Percentiles rank a stretch among this genome's conserved stretches.
Evolutionary conservation across 805 yeast genomes (phyloP).

Genomic region (Cyberlindnera misumaiensis): DNA sequence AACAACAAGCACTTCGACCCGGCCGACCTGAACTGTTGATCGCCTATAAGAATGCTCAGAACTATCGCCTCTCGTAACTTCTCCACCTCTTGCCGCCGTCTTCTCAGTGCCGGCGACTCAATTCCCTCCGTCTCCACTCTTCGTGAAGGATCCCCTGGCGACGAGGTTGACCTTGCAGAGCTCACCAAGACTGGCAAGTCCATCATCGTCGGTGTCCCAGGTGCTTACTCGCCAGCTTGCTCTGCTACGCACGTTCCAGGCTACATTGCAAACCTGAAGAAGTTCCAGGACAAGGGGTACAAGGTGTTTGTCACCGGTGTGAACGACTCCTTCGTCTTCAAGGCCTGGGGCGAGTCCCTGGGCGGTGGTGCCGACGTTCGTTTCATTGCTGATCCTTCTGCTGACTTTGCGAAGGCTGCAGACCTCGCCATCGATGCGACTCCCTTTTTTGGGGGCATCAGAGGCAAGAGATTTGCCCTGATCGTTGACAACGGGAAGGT

Average conservation of each 20-base stretch:
- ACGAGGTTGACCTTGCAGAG: slow-evolving; percentile 48
- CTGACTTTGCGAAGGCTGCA: slow-evolving; percentile 58
- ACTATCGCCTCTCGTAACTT: slow-evolving; percentile 9
- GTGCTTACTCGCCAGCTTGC: slow-evolving; percentile 82
- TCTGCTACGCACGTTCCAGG: slow-evolving; percentile 69
- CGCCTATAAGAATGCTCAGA: slow-evolving; percentile 2
- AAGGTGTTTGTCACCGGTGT: slow-evolving; percentile 66
- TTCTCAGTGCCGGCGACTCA: slow-evolving; percentile 48
- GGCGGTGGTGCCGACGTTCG: slow-evolving; percentile 28
- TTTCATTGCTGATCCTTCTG: slow-evolving; percentile 76
- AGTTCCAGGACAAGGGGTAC: slow-evolving; percentile 63
- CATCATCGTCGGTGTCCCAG: slow-evolving; percentile 56
- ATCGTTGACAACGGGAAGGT: slow-evolving; percentile 73
- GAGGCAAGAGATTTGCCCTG: slow-evolving; percentile 72
- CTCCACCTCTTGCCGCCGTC: slow-evolving; percentile 18
- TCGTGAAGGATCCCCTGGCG: slow-evolving; percentile 59
- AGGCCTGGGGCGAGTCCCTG: slow-evolving; percentile 59
- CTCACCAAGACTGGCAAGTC: slow-evolving; percentile 40
- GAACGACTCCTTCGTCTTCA: slow-evolving; percentile 80
- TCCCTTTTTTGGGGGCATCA: slow-evolving; percentile 64
- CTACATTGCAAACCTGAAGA: slow-evolving; percentile 44
- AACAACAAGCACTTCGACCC: too few species aligned
- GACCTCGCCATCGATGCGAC: slow-evolving; percentile 72
- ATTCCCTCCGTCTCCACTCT: slow-evolving; percentile 53
- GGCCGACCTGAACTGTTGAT: too few species aligned